Conservation (phyloP, 2,329 filamentous ascomycete species). For the Mariannaea elegans region DNA sequence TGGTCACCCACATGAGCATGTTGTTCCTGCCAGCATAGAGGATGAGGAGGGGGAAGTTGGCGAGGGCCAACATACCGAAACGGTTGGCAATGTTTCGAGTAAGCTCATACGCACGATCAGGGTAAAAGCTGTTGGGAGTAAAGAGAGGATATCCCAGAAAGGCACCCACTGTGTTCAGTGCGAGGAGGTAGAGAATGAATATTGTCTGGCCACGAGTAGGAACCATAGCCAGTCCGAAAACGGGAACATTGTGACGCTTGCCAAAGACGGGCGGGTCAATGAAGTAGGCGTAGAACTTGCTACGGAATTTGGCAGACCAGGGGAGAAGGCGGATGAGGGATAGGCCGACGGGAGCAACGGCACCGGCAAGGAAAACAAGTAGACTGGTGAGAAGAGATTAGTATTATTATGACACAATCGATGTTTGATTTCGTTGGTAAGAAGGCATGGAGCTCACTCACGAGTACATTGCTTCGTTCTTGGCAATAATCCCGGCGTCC, state of each 20-base stretch:
- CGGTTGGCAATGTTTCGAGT: conserved; percentile 50
- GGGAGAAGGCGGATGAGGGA: conserved; percentile 35
- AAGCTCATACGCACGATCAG: conserved; percentile 38
- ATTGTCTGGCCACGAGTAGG: conserved; percentile 55
- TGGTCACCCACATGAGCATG: conserved; percentile 56
- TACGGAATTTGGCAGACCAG: conserved; percentile 17
- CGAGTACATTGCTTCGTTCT: conserved; percentile 30
- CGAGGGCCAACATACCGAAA: conserved; percentile 51
- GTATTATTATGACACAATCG: too few species aligned
- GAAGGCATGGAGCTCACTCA: conserved; percentile 18
- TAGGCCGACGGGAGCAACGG: conserved; percentile 30
- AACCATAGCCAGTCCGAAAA: conserved; percentile 37
- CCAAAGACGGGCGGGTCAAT: conserved; percentile 42
- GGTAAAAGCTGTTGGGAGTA: conserved; percentile 43
- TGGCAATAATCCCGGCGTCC: neutral
- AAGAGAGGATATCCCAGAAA: conserved; percentile 40
- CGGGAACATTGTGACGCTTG: conserved; percentile 33
- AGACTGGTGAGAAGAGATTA: too few species aligned
- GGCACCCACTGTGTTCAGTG: conserved; percentile 48
- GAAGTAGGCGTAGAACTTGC: conserved; percentile 39
- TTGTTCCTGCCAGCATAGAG: conserved; percentile 59
- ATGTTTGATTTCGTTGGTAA: too few species aligned
- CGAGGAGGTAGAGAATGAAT: conserved; percentile 52
- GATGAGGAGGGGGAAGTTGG: conserved; percentile 52
- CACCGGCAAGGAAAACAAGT: conserved; percentile 32